A percentile compares a stretch with the other conserved stretches of the same genome.
phyloP scores from a whole-genome alignment of 176 grass and related monocot genomes.

The Aegilops umbellulata region DNA sequence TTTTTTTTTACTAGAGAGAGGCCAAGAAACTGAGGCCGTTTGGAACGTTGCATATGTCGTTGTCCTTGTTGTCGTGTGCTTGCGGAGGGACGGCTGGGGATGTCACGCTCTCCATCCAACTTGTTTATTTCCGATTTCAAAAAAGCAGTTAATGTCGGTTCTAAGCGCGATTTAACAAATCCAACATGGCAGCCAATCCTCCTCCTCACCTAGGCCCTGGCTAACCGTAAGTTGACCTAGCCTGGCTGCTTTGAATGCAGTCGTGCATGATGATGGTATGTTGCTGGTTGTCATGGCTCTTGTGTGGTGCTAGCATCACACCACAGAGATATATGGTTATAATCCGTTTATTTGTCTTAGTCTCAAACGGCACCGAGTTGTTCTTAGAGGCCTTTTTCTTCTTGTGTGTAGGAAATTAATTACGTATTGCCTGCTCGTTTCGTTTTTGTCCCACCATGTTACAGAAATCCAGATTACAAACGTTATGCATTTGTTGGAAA shows the following conservation, averaged over 20 bases:
- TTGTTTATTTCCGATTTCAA: background rate
- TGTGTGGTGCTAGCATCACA: background rate
- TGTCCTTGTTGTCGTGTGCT: background rate
- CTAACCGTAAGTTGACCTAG: background rate
- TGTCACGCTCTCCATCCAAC: background rate
- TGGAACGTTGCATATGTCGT: background rate
- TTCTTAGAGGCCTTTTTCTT: too few relatives aligned
- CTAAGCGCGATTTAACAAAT: conserved; percentile 12
- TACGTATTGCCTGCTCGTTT: too few relatives aligned
- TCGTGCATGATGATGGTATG: background rate
- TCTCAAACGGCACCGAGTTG: background rate
- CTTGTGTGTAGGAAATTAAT: too few relatives aligned
- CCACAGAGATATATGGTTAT: background rate
- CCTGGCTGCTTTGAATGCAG: background rate
- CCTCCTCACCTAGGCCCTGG: background rate
- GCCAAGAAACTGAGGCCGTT: background rate
- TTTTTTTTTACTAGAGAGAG: background rate
- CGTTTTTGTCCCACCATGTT: too few relatives aligned
- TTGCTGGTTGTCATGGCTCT: background rate
- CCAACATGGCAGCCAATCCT: conserved; percentile 16
- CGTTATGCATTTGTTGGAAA: too few relatives aligned
- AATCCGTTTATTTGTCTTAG: background rate
- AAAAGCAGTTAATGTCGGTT: background rate
- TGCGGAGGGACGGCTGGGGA: background rate
- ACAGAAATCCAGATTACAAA: too few relatives aligned